These are phyloP conservation scores for Blastobotrys americana DNA, from an alignment of 805 yeast genomes.

Conservation along the genomic window DNA sequence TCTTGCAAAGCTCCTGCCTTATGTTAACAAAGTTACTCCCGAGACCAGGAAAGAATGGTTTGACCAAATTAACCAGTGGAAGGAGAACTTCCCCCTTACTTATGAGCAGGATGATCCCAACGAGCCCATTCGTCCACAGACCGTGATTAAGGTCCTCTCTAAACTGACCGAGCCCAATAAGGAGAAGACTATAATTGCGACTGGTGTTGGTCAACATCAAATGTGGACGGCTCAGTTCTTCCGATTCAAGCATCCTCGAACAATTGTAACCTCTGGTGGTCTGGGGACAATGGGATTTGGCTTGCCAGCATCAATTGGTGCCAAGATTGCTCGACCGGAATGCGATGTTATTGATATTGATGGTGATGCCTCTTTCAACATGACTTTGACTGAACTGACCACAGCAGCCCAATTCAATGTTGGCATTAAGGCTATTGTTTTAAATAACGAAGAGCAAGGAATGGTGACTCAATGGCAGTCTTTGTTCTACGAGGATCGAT, in stretches of 20 bases:
- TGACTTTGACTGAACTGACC: slow-evolving; percentile 89
- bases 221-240: slow-evolving; percentile 99
- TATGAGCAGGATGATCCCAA: slow-evolving; percentile 60
- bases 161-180: slow-evolving; percentile 55
- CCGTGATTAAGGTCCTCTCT: slow-evolving; percentile 72
- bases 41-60: slow-evolving; percentile 73
- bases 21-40: slow-evolving; percentile 48
- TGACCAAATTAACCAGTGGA: slow-evolving; percentile 68
- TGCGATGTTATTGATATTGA: slow-evolving; percentile 93
- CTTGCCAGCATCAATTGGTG: slow-evolving; percentile 96
- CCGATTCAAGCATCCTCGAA: slow-evolving; percentile 87
- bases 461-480: slow-evolving; percentile 99
- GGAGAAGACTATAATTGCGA: slow-evolving; percentile 80
- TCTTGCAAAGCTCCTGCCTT: slow-evolving; percentile 64
- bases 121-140: slow-evolving; percentile 77
- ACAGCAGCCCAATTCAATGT: slow-evolving; percentile 92
- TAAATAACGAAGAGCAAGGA: slow-evolving; percentile 98
- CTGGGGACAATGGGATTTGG: slow-evolving; percentile 99
- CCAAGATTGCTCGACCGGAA: slow-evolving; percentile 93
- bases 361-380: slow-evolving; percentile 98
- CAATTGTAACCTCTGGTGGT: slow-evolving; percentile 97
- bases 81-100: slow-evolving; percentile 73
- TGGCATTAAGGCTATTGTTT: slow-evolving; percentile 80
- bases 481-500: slow-evolving; percentile 91
- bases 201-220: slow-evolving; percentile 99